A percentile compares a stretch with the other conserved stretches of the same genome.
Evolutionary conservation across 2,329 filamentous ascomycete species (phyloP).

Genomic region (Claviceps digitariae): DNA sequence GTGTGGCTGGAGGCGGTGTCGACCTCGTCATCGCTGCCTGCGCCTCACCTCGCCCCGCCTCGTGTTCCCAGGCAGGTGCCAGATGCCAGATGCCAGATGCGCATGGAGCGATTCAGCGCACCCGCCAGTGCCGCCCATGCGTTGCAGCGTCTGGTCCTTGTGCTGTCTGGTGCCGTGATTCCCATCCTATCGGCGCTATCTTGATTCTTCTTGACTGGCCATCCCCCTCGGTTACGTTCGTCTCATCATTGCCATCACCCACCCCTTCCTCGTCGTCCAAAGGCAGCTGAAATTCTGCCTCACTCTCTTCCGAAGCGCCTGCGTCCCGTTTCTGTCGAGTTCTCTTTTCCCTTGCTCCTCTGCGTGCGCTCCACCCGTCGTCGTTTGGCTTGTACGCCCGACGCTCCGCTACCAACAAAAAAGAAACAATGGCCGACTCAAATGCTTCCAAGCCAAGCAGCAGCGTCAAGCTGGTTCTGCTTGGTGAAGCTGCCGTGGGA

Average conservation of each 20-base stretch:
- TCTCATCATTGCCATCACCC: not conserved
- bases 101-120: too few relatives aligned
- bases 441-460: slow-evolving; percentile 86
- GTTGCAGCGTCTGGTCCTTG: too few relatives aligned
- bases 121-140: too few relatives aligned
- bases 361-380: not conserved
- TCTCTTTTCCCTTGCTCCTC: not conserved
- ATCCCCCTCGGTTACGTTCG: not conserved
- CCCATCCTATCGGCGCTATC: not conserved
- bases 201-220: not conserved
- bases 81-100: too few relatives aligned
- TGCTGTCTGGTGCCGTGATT: too few relatives aligned
- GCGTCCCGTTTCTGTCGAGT: not conserved
- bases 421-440: slow-evolving; percentile 28
- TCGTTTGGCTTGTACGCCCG: not conserved
- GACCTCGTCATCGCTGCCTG: not conserved
- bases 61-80: too few relatives aligned
- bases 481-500: slow-evolving; percentile 94
- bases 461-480: slow-evolving; percentile 97
- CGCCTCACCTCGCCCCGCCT: too few relatives aligned
- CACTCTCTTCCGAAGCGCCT: not conserved
- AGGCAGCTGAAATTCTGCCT: not conserved
- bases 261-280: not conserved
- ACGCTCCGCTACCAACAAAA: not conserved
- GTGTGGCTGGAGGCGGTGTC: not conserved